These are phyloP conservation scores for Ceratorhiza oryzae-sativae DNA, from an alignment of 1,284 basidiomycete genomes.

Conservation along the genomic window DNA sequence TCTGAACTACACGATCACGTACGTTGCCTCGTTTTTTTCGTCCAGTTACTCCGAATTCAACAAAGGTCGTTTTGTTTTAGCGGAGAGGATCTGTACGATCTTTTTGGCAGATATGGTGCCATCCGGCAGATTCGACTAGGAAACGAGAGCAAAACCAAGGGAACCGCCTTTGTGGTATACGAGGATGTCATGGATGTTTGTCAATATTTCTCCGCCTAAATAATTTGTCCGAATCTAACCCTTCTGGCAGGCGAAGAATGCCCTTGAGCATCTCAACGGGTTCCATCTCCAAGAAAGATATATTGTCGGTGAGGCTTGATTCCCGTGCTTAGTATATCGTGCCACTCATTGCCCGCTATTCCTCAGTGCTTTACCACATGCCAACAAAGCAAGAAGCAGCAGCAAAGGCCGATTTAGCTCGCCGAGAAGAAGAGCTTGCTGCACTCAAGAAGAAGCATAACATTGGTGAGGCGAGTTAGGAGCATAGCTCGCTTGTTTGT, in stretches of 20 bases:
- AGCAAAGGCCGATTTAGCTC: constrained; percentile 90
- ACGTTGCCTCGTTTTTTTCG: constrained; percentile 8
- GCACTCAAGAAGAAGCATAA: constrained; percentile 87
- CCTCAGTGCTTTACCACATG: constrained; percentile 93
- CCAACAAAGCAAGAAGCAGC: constrained; percentile 93
- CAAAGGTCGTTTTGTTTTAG: constrained; percentile 40
- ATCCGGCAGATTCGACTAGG: constrained; percentile 96
- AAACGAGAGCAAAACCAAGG: constrained; percentile 89
- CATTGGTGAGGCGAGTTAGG: constrained; percentile 65
- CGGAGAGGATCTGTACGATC: constrained; percentile 93
- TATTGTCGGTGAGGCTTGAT: constrained; percentile 68
- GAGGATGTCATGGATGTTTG: constrained; percentile 89
- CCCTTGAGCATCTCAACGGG: constrained; percentile 94
- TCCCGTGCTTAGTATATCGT: not conserved
- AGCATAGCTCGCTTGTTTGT: not conserved
- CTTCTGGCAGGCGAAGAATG: constrained; percentile 81
- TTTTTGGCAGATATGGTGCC: constrained; percentile 97
- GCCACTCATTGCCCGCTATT: constrained; percentile 7
- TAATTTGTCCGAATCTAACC: constrained; percentile 43
- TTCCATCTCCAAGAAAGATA: constrained; percentile 99
- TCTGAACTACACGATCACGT: constrained; percentile 89
- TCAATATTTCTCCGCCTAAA: constrained; percentile 39
- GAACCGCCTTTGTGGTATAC: constrained; percentile 94
- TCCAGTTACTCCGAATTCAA: not conserved
- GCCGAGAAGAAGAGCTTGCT: constrained; percentile 88